A percentile compares a stretch with the other conserved stretches of the same genome.
phyloP scores from a whole-genome alignment of 2,329 filamentous ascomycete species.

The Alternaria brassicae region DNA sequence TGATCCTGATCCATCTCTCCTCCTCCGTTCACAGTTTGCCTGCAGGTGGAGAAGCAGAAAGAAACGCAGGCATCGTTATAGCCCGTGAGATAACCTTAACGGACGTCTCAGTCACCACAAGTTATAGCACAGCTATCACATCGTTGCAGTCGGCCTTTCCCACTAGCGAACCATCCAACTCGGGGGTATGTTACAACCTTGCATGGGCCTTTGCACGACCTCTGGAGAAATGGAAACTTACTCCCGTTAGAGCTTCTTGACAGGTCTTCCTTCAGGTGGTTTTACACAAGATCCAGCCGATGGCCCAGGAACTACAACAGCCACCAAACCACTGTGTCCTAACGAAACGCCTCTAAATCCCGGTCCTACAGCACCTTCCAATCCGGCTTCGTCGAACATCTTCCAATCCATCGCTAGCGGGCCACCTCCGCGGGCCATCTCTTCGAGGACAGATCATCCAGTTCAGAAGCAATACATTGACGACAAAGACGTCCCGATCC shows the following conservation, averaged over 20 bases:
- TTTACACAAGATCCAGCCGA: slow-evolving; percentile 38
- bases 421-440: slow-evolving; percentile 50
- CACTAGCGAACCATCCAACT: slow-evolving; percentile 34
- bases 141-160: slow-evolving; percentile 37
- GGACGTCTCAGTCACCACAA: slow-evolving; percentile 37
- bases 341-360: slow-evolving; percentile 39
- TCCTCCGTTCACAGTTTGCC: slow-evolving; percentile 35
- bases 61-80: slow-evolving; percentile 15
- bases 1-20: slow-evolving; percentile 34
- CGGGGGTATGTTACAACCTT: slow-evolving; percentile 33
- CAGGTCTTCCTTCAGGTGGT: slow-evolving; percentile 41
- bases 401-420: slow-evolving; percentile 53
- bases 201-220: neutral
- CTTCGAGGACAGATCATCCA: slow-evolving; percentile 50
- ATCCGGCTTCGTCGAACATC: slow-evolving; percentile 37
- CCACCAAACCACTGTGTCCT: slow-evolving; percentile 34
- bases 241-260: slow-evolving; percentile 36
- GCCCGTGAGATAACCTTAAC: slow-evolving; percentile 36
- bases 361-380: slow-evolving; percentile 30
- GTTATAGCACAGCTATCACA: slow-evolving; percentile 38
- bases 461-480: slow-evolving; percentile 51
- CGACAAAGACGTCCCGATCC: slow-evolving; percentile 57
- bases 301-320: slow-evolving; percentile 25
- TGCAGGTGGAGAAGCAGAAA: slow-evolving; percentile 24
- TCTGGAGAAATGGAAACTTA: slow-evolving; percentile 9